Evolutionary conservation across 2,329 filamentous ascomycete species (phyloP), one percentile per base, ranked within the genome.

Genomic region (Aspergillus persii): DNA sequence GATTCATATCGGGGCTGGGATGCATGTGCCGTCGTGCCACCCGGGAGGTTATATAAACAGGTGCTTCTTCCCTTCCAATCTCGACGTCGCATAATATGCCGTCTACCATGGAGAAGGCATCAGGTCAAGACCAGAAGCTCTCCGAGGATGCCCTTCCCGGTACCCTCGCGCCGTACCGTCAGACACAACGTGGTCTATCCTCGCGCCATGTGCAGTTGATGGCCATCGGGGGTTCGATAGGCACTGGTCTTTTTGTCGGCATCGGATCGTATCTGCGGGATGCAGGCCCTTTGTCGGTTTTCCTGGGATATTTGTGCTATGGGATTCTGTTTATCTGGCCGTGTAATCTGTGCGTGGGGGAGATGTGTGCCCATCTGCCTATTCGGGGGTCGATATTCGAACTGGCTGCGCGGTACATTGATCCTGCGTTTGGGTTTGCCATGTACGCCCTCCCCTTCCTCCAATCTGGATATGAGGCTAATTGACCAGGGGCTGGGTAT

Each of bases 381-480:
- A 74, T 83, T 23, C 79, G 76, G 29, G 80, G 81, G 33, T 77
- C 74, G 0, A 80, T 81, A 53, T 77, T 80, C 8, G 69, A 80
- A 65, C 66, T 82, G 74, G 73, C 81, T 58, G 70, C 80, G 65
- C 73, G 81, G 68, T 77, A 82, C 66, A 71, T 80, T 11, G 80
- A 83, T 62, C 79, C 79, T 8, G 79, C 78, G 0, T 71, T 79
- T 57, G 77, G 76, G 3, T 76, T 77, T 66, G 76, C 76, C 27
- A 72, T 74, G 63, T 71, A 57, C 50, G 66, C 54, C 3, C 23
- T 30, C 26, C 23, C 27, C 26, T 6, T 2, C 7, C 26, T 18
- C 0, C 3, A 27, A 3, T 23, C 1, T 23, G 18, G 53, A 36
- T 44, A 2, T 33, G n/a, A 50, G 18, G 26, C 46, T 26, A 4